Base-by-base conservation (phyloP, 768 basidiomycete genomes). In the Filobasidium wieringae region DNA sequence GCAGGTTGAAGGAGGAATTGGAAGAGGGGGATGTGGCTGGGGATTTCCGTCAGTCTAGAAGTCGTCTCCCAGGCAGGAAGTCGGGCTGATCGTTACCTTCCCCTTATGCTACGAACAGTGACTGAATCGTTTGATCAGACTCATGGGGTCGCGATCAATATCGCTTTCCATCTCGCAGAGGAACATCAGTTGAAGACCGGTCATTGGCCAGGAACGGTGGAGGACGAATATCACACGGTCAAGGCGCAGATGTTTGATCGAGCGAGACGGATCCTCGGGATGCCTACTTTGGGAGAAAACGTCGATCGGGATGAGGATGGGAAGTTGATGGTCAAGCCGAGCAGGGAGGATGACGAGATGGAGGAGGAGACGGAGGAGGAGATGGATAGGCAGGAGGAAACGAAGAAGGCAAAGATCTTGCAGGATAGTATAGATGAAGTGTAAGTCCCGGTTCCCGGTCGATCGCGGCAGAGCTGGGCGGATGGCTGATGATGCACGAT, bases 1-100 rank as follows among this genome's bases (percentile, higher is more conserved):
- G 68, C 40, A 68, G 71, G 29, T 32, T 75, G 33, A 52, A 55
- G 31, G 61, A 69, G 36, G 68, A 72, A 40, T 61, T 64, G 31
- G 61, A 64, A 40, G 57, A 51, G 29, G 56, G 14, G 17, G 43
- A 47, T 24, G 43, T 47, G 14, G 43, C 5, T 11, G 43, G 29
- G 7, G 43, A 47, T 26, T 47, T 47, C 14, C 17, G 43, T 47
- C 22, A 47, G 24, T 47, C 4, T 22, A n/a, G n/a, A n/a, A n/a
- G n/a, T n/a, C n/a, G n/a, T 14, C 43, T 47, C 29, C 37, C 22
- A 15, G 37, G 37, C 11, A 15, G 37, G 22, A 22, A 22, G 37
- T 40, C 22, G 15, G 5, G 11, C 11, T 40, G 37, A 40, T 11
- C 37, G 4, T 40, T 4, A 4, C 37, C 37, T 40, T 40, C 37